Evolutionary conservation across 108 stramenopile genomes (phyloP).

Genomic region (Fistulifera solaris): DNA sequence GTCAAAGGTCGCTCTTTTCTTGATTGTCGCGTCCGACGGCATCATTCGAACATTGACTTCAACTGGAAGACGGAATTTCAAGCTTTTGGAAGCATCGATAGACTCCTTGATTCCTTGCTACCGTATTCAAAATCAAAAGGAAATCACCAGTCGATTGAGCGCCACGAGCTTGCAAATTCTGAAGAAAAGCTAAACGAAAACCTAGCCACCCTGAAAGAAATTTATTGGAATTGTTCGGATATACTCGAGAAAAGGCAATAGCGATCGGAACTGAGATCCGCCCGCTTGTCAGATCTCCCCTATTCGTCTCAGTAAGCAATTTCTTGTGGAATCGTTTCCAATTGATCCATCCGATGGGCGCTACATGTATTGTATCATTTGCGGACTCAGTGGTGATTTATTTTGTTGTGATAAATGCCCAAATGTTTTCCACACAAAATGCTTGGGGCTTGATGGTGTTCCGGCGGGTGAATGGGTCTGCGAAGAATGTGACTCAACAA

Average conservation of each 20-base stretch:
- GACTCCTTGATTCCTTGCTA: slow-evolving; percentile 18
- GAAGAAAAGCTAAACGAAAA: slow-evolving; percentile 2
- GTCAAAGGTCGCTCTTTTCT: slow-evolving; percentile 10
- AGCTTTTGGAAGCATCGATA: slow-evolving; percentile 26
- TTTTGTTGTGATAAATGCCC: slow-evolving; percentile 53
- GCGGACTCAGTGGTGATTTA: slow-evolving; percentile 47
- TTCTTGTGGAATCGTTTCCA: slow-evolving; percentile 28
- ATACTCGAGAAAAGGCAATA: slow-evolving; percentile 4
- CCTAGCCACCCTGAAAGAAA: neutral
- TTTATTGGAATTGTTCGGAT: neutral
- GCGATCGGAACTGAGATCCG: neutral
- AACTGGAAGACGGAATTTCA: slow-evolving; percentile 20
- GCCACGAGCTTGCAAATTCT: neutral
- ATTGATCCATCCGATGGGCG: slow-evolving; percentile 45
- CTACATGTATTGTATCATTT: slow-evolving; percentile 38
- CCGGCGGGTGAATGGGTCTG: slow-evolving; percentile 63
- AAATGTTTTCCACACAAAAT: slow-evolving; percentile 41
- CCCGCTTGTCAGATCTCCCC: slow-evolving; percentile 3
- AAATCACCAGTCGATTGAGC: neutral
- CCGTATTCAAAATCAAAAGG: neutral
- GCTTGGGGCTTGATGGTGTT: slow-evolving; percentile 23
- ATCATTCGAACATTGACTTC: slow-evolving; percentile 44
- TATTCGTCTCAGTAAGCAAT: slow-evolving; percentile 21
- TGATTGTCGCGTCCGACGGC: slow-evolving; percentile 25
- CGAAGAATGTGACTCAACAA: slow-evolving; percentile 17